Conservation (phyloP, 306 rosid genomes). For the Vigna unguiculata region DNA sequence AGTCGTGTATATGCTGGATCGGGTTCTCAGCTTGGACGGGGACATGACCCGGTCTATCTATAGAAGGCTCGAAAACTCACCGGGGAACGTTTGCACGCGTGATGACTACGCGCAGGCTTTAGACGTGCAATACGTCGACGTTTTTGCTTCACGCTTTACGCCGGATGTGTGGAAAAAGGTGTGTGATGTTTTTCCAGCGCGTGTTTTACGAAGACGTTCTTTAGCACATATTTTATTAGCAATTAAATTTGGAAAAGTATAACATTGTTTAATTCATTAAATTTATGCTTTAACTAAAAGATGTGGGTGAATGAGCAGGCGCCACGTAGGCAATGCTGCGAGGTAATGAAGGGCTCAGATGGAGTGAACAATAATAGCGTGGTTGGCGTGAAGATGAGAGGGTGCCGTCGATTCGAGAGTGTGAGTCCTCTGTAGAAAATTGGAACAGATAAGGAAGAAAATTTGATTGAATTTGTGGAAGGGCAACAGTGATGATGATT, state of each 20-base stretch:
- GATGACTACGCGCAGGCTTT: conserved; percentile 38
- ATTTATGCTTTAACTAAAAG: no score
- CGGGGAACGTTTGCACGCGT: conserved; percentile 35
- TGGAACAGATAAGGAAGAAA: background rate
- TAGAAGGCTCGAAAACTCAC: conserved; percentile 11
- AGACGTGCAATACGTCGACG: conserved; percentile 48
- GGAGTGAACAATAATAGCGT: background rate
- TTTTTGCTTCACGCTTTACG: conserved; percentile 50
- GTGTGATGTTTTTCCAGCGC: background rate
- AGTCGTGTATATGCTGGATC: conserved; percentile 48
- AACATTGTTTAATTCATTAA: no score
- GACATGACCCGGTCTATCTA: conserved; percentile 40
- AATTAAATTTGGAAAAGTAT: no score
- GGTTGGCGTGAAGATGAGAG: conserved; percentile 52
- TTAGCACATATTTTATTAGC: no score
- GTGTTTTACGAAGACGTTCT: background rate
- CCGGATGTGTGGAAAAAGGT: conserved; percentile 66
- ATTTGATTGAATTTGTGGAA: background rate
- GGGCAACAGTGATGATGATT: background rate
- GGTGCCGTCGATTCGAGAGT: conserved; percentile 62
- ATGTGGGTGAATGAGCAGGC: conserved; percentile 57
- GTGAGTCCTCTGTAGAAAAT: conserved; percentile 53
- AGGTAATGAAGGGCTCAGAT: conserved; percentile 44
- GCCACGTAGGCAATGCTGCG: conserved; percentile 87
- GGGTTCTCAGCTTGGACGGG: background rate